Evolutionary conservation across 2,329 filamentous ascomycete species (phyloP).

Genomic region (Juglanconis sp.): DNA sequence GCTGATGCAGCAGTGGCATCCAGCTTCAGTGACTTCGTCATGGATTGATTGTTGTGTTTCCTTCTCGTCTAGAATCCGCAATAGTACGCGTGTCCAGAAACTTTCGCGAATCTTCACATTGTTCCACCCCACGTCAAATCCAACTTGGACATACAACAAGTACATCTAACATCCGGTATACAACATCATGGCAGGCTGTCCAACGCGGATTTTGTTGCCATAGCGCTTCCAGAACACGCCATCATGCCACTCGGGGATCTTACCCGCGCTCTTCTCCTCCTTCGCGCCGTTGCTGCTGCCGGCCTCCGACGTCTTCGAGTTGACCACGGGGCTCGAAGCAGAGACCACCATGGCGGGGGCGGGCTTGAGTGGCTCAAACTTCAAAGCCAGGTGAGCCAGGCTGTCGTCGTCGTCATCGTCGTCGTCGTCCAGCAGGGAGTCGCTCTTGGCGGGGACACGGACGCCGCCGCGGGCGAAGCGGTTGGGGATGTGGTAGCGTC

Average conservation of each 20-base stretch:
- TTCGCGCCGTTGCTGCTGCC: not conserved
- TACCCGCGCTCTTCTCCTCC: not conserved
- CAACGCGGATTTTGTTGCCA: conserved; percentile 24
- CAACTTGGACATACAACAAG: not conserved
- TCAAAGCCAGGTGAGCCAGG: not conserved
- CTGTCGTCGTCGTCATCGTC: not conserved
- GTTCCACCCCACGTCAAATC: not conserved
- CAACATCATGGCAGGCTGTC: not conserved
- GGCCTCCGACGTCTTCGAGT: not conserved
- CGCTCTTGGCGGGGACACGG: not conserved
- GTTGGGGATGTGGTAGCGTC: not conserved
- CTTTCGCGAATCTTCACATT: not conserved
- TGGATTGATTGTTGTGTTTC: no score
- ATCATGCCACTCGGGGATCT: conserved; percentile 21
- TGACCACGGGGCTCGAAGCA: not conserved
- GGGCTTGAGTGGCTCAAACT: not conserved
- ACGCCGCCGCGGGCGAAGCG: no score
- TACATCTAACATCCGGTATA: not conserved
- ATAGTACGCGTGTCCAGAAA: not conserved
- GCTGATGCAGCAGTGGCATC: no score
- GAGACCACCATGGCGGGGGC: not conserved
- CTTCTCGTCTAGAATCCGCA: no score
- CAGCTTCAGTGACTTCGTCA: no score
- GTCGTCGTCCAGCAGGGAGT: not conserved
- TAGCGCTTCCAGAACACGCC: conserved; percentile 19